phyloP scores from a whole-genome alignment of 306 rosid species.

The Rubus parviflorus region DNA sequence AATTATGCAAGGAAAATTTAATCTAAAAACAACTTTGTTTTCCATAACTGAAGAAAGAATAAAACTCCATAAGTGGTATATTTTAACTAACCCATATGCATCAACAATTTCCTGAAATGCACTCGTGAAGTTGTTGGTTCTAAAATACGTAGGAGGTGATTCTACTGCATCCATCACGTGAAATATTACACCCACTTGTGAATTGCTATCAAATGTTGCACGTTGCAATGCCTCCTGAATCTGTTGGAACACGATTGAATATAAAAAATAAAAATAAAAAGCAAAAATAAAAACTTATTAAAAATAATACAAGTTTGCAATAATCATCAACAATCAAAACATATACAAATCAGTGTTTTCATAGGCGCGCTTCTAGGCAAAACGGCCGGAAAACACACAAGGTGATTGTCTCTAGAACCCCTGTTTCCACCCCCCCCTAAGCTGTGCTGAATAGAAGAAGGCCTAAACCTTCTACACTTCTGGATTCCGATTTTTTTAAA shows the following conservation, averaged over 20 bases:
- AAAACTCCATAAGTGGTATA: constrained; percentile 8
- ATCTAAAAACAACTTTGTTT: neutral
- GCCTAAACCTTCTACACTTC: too few relatives aligned
- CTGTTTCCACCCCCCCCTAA: too few relatives aligned
- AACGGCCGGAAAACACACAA: too few relatives aligned
- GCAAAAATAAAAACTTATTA: too few relatives aligned
- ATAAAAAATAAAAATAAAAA: too few relatives aligned
- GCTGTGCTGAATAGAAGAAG: too few relatives aligned
- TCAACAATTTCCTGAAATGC: constrained; percentile 98
- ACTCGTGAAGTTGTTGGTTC: constrained; percentile 86
- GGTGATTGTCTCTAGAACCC: too few relatives aligned
- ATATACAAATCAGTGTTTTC: too few relatives aligned
- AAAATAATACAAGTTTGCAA: too few relatives aligned
- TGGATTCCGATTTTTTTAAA: too few relatives aligned
- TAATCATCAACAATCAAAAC: too few relatives aligned
- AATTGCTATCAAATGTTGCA: constrained; percentile 96
- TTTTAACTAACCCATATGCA: constrained; percentile 90
- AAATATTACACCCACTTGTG: constrained; percentile 94
- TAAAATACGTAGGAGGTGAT: constrained; percentile 95
- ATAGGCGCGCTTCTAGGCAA: too few relatives aligned
- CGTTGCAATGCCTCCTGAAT: constrained; percentile 92
- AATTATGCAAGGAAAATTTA: neutral
- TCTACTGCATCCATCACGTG: constrained; percentile 85
- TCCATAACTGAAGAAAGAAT: neutral
- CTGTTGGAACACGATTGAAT: constrained; percentile 43